These are phyloP conservation scores for Fusarium anthophilum DNA, from an alignment of 2,329 filamentous ascomycete species.

Conservation along the genomic window DNA sequence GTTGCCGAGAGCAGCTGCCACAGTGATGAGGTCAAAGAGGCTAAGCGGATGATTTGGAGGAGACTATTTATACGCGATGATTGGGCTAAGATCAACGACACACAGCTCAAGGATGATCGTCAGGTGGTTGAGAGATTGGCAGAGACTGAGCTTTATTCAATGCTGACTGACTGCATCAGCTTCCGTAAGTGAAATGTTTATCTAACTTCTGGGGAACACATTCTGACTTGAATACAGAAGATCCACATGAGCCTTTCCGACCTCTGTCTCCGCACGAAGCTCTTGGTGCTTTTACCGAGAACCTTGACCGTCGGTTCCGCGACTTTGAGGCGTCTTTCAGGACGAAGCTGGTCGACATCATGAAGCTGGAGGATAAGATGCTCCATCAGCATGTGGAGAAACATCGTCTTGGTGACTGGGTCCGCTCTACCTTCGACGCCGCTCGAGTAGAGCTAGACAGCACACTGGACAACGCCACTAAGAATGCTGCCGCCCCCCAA, in stretches of 20 bases:
- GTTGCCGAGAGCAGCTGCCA: slow-evolving; percentile 65
- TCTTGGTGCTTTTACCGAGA: slow-evolving; percentile 68
- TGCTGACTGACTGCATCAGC: slow-evolving; percentile 71
- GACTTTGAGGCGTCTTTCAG: slow-evolving; percentile 70
- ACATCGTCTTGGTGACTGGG: slow-evolving; percentile 76
- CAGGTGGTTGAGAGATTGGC: slow-evolving; percentile 70
- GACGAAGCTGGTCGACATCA: slow-evolving; percentile 74
- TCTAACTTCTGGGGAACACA: background rate
- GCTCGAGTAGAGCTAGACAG: slow-evolving; percentile 49
- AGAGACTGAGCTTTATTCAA: slow-evolving; percentile 74
- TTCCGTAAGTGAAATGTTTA: slow-evolving; percentile 63
- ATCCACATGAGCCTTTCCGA: slow-evolving; percentile 54
- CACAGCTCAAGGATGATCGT: slow-evolving; percentile 75
- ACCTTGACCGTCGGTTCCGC: slow-evolving; percentile 68
- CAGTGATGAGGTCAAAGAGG: slow-evolving; percentile 66
- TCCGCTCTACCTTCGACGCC: slow-evolving; percentile 50
- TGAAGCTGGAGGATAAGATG: slow-evolving; percentile 75
- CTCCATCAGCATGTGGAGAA: slow-evolving; percentile 73
- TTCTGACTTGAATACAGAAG: slow-evolving; percentile 51
- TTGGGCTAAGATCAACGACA: slow-evolving; percentile 83
- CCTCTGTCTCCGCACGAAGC: slow-evolving; percentile 63
- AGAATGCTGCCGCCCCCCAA: slow-evolving; percentile 12
- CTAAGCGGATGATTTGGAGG: slow-evolving; percentile 80
- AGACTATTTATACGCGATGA: slow-evolving; percentile 85
- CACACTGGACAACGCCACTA: slow-evolving; percentile 46